These are phyloP conservation scores for Aspergillus sclerotiicarbonarius DNA, from an alignment of 495 filamentous ascomycete species.

Conservation along the genomic window DNA sequence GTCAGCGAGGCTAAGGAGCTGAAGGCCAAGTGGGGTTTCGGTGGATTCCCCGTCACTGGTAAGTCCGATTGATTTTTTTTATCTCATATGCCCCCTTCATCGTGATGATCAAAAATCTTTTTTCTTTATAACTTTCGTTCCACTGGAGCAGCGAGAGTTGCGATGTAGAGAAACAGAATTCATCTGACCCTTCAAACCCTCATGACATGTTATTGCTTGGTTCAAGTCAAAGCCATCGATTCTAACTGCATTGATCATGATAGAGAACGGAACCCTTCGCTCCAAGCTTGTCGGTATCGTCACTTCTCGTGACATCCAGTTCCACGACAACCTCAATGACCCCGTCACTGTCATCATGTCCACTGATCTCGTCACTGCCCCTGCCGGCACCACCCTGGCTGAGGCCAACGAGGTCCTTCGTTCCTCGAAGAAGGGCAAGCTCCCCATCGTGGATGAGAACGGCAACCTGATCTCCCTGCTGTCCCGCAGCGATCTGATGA, in stretches of 20 bases:
- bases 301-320: slow-evolving; percentile 96
- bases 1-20: slow-evolving; percentile 87
- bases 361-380: slow-evolving; percentile 89
- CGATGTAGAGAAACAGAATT: slow-evolving; percentile 71
- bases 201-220: slow-evolving; percentile 11
- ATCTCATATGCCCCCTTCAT: slow-evolving; percentile 22
- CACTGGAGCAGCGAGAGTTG: slow-evolving; percentile 84
- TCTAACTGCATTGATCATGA: slow-evolving; percentile 20
- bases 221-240: slow-evolving; percentile 26
- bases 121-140: slow-evolving; percentile 99
- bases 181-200: slow-evolving; percentile 33
- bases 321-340: slow-evolving; percentile 66
- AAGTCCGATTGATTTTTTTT: slow-evolving; percentile 41
- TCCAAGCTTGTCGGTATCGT: slow-evolving; percentile 97
- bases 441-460: slow-evolving; percentile 86
- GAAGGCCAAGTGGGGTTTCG: slow-evolving; percentile 98
- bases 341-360: slow-evolving; percentile 92
- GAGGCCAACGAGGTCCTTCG: slow-evolving; percentile 93
- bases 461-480: slow-evolving; percentile 92
- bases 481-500: slow-evolving; percentile 95
- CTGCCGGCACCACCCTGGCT: slow-evolving; percentile 74
- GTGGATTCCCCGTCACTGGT: slow-evolving; percentile 98
- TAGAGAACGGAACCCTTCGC: slow-evolving; percentile 88
- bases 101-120: slow-evolving; percentile 69
- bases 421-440: slow-evolving; percentile 97